Evolutionary conservation across 306 rosid species (phyloP).

Genomic region (Mimosa pudica): DNA sequence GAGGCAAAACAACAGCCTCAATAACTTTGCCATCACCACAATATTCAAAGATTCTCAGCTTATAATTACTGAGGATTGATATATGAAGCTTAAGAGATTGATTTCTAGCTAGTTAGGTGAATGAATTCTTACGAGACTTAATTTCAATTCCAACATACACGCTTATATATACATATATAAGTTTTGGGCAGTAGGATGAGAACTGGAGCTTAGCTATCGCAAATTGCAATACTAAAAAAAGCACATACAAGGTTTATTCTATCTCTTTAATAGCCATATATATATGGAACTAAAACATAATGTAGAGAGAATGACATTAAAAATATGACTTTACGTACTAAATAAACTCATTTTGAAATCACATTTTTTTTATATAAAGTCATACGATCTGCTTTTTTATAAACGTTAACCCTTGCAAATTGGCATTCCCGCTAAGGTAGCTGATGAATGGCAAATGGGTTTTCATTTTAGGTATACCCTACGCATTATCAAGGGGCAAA

Average conservation of each 20-base stretch:
- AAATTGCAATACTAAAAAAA: too few relatives aligned
- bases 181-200: too few relatives aligned
- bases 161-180: too few relatives aligned
- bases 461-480: not conserved
- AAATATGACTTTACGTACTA: too few relatives aligned
- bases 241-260: too few relatives aligned
- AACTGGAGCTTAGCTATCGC: too few relatives aligned
- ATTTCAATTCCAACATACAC: too few relatives aligned
- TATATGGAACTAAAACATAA: too few relatives aligned
- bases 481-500: not conserved
- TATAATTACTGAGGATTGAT: not conserved
- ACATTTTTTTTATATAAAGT: too few relatives aligned
- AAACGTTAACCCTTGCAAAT: not conserved
- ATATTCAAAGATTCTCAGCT: not conserved
- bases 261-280: too few relatives aligned
- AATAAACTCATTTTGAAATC: not conserved
- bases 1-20: not conserved
- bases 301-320: too few relatives aligned
- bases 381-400: not conserved
- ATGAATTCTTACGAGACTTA: not conserved
- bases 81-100: not conserved
- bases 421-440: not conserved
- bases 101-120: not conserved
- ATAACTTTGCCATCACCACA: not conserved
- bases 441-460: not conserved